These are phyloP conservation scores for Linnemannia elongata DNA, from an alignment of 192 early-diverging fungal genomes.

Conservation along the genomic window DNA sequence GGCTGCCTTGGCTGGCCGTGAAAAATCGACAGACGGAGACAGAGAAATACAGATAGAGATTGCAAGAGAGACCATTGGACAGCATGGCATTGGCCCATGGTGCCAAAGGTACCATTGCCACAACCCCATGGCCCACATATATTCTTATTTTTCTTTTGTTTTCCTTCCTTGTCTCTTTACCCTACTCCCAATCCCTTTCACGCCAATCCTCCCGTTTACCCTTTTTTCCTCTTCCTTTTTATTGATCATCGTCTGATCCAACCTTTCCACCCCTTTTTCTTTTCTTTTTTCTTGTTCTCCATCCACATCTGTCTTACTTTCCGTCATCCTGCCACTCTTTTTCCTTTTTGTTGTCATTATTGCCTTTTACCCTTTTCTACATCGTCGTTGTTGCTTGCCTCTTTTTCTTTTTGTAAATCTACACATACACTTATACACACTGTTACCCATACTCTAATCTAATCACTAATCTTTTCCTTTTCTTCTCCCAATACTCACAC, in stretches of 20 bases:
- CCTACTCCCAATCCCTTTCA: background rate
- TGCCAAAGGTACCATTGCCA: background rate
- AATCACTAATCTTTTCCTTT: background rate
- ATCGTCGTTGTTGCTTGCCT: background rate
- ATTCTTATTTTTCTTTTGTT: background rate
- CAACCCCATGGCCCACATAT: no score
- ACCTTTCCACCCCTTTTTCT: background rate
- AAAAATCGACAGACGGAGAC: background rate
- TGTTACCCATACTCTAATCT: background rate
- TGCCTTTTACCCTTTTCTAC: background rate
- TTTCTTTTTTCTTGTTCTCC: slow-evolving; percentile 1
- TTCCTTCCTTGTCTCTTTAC: no score
- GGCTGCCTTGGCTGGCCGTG: background rate
- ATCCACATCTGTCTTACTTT: background rate
- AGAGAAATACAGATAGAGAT: background rate
- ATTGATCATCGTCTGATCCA: background rate
- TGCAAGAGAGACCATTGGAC: background rate
- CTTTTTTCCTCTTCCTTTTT: background rate
- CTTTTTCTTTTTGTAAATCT: background rate
- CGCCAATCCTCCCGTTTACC: background rate
- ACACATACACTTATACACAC: background rate
- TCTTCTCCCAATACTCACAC: background rate
- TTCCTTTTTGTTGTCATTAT: background rate
- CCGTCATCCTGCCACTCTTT: background rate
- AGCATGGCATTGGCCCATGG: background rate